Percentiles rank a stretch among this genome's conserved stretches.
Conservation (phyloP, 1,139 yeast genomes). For the Debaryomyces coudertii region DNA sequence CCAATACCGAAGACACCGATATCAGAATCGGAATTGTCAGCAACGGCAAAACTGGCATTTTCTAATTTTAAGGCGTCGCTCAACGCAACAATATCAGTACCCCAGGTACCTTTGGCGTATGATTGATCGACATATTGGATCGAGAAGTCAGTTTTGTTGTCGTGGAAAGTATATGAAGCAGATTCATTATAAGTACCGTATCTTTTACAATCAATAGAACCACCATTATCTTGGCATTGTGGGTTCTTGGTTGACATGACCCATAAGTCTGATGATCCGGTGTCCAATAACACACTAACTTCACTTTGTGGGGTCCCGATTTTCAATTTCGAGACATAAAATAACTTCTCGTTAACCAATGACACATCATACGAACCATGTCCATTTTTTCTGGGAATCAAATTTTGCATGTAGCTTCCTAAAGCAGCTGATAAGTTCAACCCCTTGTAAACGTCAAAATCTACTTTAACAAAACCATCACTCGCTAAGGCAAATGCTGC, state of each 20-base stretch:
- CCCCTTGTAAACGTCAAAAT: constrained; percentile 26
- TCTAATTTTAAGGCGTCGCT: constrained; percentile 32
- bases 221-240: constrained; percentile 27
- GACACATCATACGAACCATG: constrained; percentile 13
- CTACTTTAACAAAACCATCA: constrained; percentile 27
- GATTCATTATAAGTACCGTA: constrained; percentile 56
- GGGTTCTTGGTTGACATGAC: constrained; percentile 34
- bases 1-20: constrained; percentile 69
- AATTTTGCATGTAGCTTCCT: constrained; percentile 15
- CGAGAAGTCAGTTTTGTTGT: constrained; percentile 44
- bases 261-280: constrained; percentile 76
- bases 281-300: constrained; percentile 59
- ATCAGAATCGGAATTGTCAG: constrained; percentile 52
- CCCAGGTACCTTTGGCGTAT: constrained; percentile 53
- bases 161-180: constrained; percentile 47
- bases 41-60: constrained; percentile 56
- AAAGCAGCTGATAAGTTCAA: constrained; percentile 19
- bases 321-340: constrained; percentile 42
- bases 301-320: constrained; percentile 60
- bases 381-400: constrained; percentile 13
- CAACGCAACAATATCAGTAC: constrained; percentile 45
- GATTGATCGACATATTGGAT: constrained; percentile 38
- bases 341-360: constrained; percentile 21
- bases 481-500: constrained; percentile 16
- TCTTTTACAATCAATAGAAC: constrained; percentile 32